Base-by-base conservation (phyloP, 192 early-diverging fungal genomes). In the Gigaspora rosea region DNA sequence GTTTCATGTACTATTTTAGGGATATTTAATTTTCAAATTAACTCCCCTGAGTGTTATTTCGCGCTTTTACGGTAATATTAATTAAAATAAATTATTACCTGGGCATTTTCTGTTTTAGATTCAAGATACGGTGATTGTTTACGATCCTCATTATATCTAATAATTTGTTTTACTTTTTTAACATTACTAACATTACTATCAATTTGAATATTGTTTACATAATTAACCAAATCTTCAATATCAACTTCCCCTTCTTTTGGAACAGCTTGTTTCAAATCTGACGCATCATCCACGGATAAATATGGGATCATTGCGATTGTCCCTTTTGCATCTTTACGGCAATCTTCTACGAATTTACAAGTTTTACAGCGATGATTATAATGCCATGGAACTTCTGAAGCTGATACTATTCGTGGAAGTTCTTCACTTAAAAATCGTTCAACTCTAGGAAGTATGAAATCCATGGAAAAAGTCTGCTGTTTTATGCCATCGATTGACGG, bases 221-320 rank as follows among this genome's bases (percentile, higher is more conserved):
- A 71, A 52, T 51, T 20, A 16, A 33, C 50, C 47, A 71, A n/a
- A n/a, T n/a, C n/a, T 54, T 22, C 47, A 71, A 71, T 71, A 46
- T 54, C n/a, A n/a, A n/a, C n/a, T n/a, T n/a, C n/a, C n/a, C n/a
- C n/a, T n/a, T n/a, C n/a, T n/a, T n/a, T n/a, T n/a, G 6, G 69
- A 18, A 71, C 48, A 71, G 51, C 49, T 20, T 8, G 36, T 48
- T 77, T 68, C 8, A 77, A 41, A 32, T 61, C 74, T 50, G 51
- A 52, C 2, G 66, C 78, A 47, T 80, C 68, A 6, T 57, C 74
- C 7, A 76, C 65, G 1, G 78, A 75, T 27, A 77, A 63, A 68
- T 77, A 80, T 8, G 79, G 79, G 49, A 63, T 76, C 68, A 57
- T 78, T 15, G 63, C 66, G 9, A 76, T 78, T 12, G 79, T 78